Evolutionary conservation across 2,329 filamentous ascomycete genomes (phyloP), one percentile per base, ranked within the genome.

Genomic region (Colletotrichum eremochloae): DNA sequence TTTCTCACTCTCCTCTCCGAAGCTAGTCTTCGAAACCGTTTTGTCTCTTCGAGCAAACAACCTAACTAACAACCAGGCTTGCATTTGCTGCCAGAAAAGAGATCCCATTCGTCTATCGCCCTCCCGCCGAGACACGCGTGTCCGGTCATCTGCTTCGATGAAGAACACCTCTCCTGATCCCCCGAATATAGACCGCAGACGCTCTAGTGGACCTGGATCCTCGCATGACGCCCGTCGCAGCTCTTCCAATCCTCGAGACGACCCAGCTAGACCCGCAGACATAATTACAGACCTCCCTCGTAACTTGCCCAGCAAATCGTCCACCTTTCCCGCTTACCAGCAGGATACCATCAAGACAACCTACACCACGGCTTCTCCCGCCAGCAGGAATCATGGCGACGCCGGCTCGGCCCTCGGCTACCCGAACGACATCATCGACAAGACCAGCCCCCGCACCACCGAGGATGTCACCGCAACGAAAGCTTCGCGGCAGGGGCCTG

Each of bases 131-230:
- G 71, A 71, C 71, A 75, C 70, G 50, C 66, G 68, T 73, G 71
- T 73, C 71, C 71, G 63, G 70, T 72, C 40, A 77, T 80, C 84
- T 62, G 82, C 78, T 85, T 90, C 88, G 88, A 91, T 91, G 89
- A 90, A 89, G 87, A 83, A 89, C 86, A 82, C 83, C 83, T 88
- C 84, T 76, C 81, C 86, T 82, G 84, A 87, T 75, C 81, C 84
- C 79, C 84, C 86, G 81, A 83, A 85, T 81, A 84, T 84, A 88
- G 85, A 88, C 86, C 85, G 84, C 84, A 84, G 85, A 84, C 84
- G 84, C 84, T 87, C 86, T 82, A 86, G 84, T 87, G 84, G 85
- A 83, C 80, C 80, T 81, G 81, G 84, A 82, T 83, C 84, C 83
- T 84, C 87, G 84, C 83, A 89, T 89, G 87, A 86, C 86, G 82